Conservation (phyloP, 2,329 filamentous ascomycete genomes). For the Neonectria neomacrospora region DNA sequence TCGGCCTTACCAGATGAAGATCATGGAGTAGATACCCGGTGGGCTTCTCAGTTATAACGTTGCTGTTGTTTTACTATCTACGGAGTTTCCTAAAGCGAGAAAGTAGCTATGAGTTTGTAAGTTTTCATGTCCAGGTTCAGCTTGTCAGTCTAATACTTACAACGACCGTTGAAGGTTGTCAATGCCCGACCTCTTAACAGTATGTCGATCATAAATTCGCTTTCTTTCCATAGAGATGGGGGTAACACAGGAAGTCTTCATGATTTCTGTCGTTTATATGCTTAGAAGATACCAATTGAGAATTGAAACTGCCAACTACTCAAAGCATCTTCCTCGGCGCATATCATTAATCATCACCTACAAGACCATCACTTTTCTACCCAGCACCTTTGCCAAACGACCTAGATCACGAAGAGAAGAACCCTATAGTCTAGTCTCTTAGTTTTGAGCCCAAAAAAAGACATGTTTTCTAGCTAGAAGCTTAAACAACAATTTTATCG, state of each 20-base stretch:
- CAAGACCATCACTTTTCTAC: not conserved
- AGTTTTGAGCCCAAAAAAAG: not conserved
- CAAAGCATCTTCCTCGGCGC: not conserved
- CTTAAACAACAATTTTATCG: slow-evolving; percentile 39
- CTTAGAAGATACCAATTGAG: not conserved
- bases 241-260: not conserved
- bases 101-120: not conserved
- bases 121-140: too few relatives aligned
- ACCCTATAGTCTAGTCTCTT: not conserved
- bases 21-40: not conserved
- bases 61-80: not conserved
- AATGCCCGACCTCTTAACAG: not conserved
- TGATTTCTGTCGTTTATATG: not conserved
- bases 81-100: not conserved
- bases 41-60: not conserved
- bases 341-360: not conserved
- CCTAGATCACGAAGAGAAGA: not conserved
- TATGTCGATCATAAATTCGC: not conserved
- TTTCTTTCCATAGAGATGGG: not conserved
- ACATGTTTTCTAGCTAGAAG: not conserved
- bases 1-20: not conserved
- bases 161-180: not conserved
- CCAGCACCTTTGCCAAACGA: not conserved
- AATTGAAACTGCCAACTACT: not conserved
- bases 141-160: not conserved